Evolutionary conservation across 2,329 filamentous ascomycete species (phyloP), one percentile per base, ranked within the genome.

Genomic region (Pseudogymnoascus sp.): DNA sequence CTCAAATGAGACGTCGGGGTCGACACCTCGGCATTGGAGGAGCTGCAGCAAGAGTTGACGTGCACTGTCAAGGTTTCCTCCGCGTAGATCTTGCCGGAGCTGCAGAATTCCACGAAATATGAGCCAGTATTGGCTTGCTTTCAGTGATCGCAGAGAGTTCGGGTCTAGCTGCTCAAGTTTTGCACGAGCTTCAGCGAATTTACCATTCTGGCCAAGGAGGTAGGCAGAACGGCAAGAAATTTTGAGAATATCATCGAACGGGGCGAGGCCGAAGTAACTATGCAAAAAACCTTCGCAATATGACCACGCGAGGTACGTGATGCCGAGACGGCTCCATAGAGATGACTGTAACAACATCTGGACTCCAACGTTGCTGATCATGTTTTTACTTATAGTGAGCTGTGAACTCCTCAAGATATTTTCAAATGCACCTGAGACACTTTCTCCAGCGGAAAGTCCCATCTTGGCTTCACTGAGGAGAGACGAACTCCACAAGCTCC

Each of bases 391-490:
- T n/a, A 92, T 79, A 63, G 91, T 88, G 28, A 96, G 77, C 67
- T 94, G 89, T 0, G 89, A 90, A 65, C 90, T 89, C 69, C 91
- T 88, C n/a, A 89, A 82, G 63, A 96, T 82, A 66, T 87, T 83
- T 71, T 96, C 91, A 59, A 94, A 79, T 1, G 89, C 85, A 6
- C 75, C 77, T 3, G 80, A 77, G 57, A 82, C 71, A 69, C 87
- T 81, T 74, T 84, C 83, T 8, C 91, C 91, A 68, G 86, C 87
- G 60, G 84, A 81, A 61, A 97, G 79, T 18, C 83, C 83, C 41
- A 95, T 76, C 71, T 92, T 95, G 2, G 91, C 90, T 73, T 97
- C 92, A 67, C 88, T 91, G 60, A 96, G 78, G 12, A 96, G 77
- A 1, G 91, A 89, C 2, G 90, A 91, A 70, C 89, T 91, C 76